phyloP scores from a whole-genome alignment of 805 yeast species.

The Saccharomycodes ludwigii region DNA sequence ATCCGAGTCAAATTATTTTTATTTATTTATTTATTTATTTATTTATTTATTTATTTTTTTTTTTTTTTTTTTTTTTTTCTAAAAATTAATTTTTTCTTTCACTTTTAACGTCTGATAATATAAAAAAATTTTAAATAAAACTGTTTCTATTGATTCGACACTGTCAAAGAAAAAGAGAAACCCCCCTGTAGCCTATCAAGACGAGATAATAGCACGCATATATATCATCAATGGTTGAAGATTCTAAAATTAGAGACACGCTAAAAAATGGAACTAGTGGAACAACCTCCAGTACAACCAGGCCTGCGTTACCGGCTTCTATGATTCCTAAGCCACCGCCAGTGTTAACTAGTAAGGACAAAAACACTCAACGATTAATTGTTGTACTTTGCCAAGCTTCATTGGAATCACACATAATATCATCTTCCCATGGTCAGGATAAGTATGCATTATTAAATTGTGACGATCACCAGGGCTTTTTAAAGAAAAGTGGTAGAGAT shows the following conservation, averaged over 20 bases:
- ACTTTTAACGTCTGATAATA: too few species aligned
- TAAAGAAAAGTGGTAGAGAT: conserved; percentile 93
- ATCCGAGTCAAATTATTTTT: too few species aligned
- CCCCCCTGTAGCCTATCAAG: too few species aligned
- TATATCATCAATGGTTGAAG: conserved; percentile 28
- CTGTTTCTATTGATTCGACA: too few species aligned
- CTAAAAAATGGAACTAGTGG: conserved; percentile 20
- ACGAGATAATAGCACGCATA: too few species aligned
- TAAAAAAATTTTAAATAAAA: neutral
- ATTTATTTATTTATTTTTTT: neutral
- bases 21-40: neutral
- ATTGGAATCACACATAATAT: conserved; percentile 84
- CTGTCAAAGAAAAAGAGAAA: too few species aligned
- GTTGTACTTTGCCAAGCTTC: conserved; percentile 97
- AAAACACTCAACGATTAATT: conserved; percentile 71
- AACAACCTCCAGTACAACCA: conserved; percentile 6
- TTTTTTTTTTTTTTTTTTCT: neutral
- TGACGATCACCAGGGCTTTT: conserved; percentile 94
- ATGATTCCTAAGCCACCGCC: conserved; percentile 82
- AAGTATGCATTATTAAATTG: conserved; percentile 90
- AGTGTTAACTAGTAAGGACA: conserved; percentile 72
- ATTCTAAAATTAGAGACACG: conserved; percentile 36
- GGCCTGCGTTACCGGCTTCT: conserved; percentile 44
- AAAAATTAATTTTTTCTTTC: neutral
- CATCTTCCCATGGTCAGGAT: conserved; percentile 73